Conservation (phyloP, 2,329 filamentous ascomycete genomes). For the Verticillium longisporum region DNA sequence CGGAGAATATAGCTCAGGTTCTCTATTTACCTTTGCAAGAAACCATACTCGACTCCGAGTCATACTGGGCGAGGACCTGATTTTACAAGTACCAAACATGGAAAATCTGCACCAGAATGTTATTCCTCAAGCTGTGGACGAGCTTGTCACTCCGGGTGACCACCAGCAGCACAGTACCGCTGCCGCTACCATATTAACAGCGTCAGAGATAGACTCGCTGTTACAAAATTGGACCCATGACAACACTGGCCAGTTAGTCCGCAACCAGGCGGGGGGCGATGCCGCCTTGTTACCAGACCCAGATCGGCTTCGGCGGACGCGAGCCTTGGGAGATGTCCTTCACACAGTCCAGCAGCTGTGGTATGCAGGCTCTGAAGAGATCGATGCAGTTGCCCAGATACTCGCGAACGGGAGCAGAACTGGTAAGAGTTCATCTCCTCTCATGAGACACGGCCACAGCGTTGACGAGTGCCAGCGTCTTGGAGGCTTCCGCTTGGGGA, state of each 20-base stretch:
- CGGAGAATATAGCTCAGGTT: background rate
- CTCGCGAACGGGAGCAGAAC: constrained; percentile 50
- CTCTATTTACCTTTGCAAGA: background rate
- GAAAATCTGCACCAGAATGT: background rate
- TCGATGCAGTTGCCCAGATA: constrained; percentile 42
- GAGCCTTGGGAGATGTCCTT: constrained; percentile 23
- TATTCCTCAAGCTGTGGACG: background rate
- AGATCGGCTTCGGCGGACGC: background rate
- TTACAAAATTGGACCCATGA: background rate
- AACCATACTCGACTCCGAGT: background rate
- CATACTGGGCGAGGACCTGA: background rate
- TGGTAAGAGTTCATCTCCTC: constrained; percentile 31
- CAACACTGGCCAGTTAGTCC: background rate
- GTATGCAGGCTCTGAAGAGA: constrained; percentile 28
- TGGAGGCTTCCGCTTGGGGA: constrained; percentile 52
- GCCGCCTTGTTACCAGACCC: background rate
- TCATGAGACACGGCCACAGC: background rate
- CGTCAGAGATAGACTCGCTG: background rate
- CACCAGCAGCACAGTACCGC: background rate
- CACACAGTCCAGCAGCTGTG: constrained; percentile 31
- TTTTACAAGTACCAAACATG: background rate
- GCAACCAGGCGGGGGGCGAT: background rate
- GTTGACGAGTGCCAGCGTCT: constrained; percentile 28
- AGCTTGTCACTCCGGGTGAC: background rate
- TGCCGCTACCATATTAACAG: background rate